Conservation (phyloP, 495 filamentous ascomycete species). For the Aspergillus sparsus region DNA sequence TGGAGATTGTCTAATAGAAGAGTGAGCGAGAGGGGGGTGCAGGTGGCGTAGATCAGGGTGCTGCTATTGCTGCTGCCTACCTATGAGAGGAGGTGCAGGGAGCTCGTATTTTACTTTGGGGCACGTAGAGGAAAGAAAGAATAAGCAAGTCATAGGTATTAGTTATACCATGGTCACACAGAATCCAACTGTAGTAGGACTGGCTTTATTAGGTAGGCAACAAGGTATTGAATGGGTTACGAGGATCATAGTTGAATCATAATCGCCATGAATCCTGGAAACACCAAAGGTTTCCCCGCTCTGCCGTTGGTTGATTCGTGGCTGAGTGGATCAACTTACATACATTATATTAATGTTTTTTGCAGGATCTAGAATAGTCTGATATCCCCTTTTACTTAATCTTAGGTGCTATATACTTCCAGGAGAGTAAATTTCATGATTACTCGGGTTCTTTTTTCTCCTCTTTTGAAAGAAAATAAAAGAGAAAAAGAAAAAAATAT, state of each 20-base stretch:
- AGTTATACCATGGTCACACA: conserved; percentile 8
- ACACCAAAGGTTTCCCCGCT: too few relatives aligned
- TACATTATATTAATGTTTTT: too few relatives aligned
- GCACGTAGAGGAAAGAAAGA: conserved; percentile 7
- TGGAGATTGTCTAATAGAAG: neutral
- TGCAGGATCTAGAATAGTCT: too few relatives aligned
- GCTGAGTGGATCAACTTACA: too few relatives aligned
- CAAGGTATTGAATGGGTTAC: conserved; percentile 6
- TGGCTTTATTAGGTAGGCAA: conserved; percentile 15
- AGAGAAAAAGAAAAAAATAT: too few relatives aligned
- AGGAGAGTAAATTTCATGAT: too few relatives aligned
- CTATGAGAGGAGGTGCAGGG: conserved; percentile 15
- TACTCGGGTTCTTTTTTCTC: too few relatives aligned
- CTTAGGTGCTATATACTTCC: too few relatives aligned
- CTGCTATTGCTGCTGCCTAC: conserved; percentile 30
- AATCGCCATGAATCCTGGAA: neutral
- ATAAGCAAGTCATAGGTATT: conserved; percentile 7
- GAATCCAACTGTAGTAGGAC: conserved; percentile 10
- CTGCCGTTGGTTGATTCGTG: too few relatives aligned
- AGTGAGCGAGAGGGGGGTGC: conserved; percentile 15
- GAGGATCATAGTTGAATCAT: neutral
- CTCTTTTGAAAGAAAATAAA: too few relatives aligned
- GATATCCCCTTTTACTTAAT: too few relatives aligned
- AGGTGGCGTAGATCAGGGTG: conserved; percentile 14
- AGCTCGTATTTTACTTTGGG: conserved; percentile 1